Evolutionary conservation across 2,329 filamentous ascomycete species (phyloP), one percentile per base, ranked within the genome.

Genomic region (Penicillium sclerotiorum): DNA sequence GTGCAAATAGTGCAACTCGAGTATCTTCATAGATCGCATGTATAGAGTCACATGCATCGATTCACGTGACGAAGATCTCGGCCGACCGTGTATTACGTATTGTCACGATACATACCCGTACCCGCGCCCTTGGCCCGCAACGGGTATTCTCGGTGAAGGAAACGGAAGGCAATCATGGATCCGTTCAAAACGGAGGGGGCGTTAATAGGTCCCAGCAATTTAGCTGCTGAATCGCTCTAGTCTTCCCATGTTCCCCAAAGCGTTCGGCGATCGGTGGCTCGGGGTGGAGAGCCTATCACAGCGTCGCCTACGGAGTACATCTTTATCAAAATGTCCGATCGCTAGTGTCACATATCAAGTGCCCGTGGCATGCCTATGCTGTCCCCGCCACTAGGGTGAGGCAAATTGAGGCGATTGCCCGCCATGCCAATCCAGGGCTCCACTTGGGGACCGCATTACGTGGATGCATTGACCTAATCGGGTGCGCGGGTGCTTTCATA

Each of bases 231-330:
- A 25, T 27, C 27, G 21, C n/a, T 25, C 37, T 27, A 27, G 27
- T 40, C n/a, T 40, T 22, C 44, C 44, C 44, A 40, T 40, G 11
- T 40, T 22, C 44, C 44, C 44, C 44, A 46, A 35, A 46, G 18
- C 12, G 27, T 43, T 45, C 43, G 33, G 43, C 43, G 23, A 46
- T 46, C 43, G 23, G 21, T 35, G 11, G 42, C 21, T 46, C 46
- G 46, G 46, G 28, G 18, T 13, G 11, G 11, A 17, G 11, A 21
- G 12, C 39, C 46, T 43, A 49, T 49, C 38, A 47, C 3, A 38
- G 17, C n/a, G 17, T 33, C n/a, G 27, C 25, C 25, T 3, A 7
- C n/a, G n/a, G n/a, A n/a, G n/a, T n/a, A n/a, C n/a, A n/a, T n/a
- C n/a, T 28, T 28, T 28, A 28, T 13, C 13, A 28, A 9, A 8